These are phyloP conservation scores for Brassica incana DNA, from an alignment of 345 rosid genomes.

Conservation along the genomic window DNA sequence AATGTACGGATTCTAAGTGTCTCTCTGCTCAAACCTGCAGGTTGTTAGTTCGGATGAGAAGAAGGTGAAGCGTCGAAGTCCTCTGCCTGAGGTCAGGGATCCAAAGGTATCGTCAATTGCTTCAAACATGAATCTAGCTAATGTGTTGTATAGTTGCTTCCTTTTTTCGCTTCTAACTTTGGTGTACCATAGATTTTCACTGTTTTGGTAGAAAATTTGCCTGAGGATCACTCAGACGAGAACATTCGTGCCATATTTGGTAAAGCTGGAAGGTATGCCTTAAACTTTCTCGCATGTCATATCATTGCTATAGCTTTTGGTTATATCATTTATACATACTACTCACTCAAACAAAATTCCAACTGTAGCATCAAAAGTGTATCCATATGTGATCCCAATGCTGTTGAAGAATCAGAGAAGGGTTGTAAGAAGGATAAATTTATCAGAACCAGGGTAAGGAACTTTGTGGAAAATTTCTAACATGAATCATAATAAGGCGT, in stretches of 20 bases:
- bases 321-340: conserved; percentile 1
- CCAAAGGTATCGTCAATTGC: conserved; percentile 58
- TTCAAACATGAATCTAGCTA: conserved; percentile 7
- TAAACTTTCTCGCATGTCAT: neutral
- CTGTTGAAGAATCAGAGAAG: conserved; percentile 58
- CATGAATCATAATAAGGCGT: neutral
- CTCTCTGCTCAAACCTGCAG: conserved; percentile 43
- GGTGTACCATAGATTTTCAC: conserved; percentile 57
- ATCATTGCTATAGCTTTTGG: conserved; percentile 8
- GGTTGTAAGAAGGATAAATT: conserved; percentile 52
- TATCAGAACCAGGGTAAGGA: conserved; percentile 62
- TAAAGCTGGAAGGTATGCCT: conserved; percentile 74
- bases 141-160: conserved; percentile 1
- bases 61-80: conserved; percentile 80
- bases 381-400: conserved; percentile 57
- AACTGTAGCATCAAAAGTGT: conserved; percentile 59
- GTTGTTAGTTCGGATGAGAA: conserved; percentile 75
- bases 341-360: neutral
- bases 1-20: conserved; percentile 12
- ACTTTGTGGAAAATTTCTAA: neutral
- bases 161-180: conserved; percentile 33
- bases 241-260: conserved; percentile 65
- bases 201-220: conserved; percentile 93
- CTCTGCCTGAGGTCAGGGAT: conserved; percentile 62
- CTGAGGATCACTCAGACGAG: conserved; percentile 77